Evolutionary conservation across 2,329 filamentous ascomycete genomes (phyloP), one percentile per base, ranked within the genome.

Genomic region (Ophiobolus disseminans): DNA sequence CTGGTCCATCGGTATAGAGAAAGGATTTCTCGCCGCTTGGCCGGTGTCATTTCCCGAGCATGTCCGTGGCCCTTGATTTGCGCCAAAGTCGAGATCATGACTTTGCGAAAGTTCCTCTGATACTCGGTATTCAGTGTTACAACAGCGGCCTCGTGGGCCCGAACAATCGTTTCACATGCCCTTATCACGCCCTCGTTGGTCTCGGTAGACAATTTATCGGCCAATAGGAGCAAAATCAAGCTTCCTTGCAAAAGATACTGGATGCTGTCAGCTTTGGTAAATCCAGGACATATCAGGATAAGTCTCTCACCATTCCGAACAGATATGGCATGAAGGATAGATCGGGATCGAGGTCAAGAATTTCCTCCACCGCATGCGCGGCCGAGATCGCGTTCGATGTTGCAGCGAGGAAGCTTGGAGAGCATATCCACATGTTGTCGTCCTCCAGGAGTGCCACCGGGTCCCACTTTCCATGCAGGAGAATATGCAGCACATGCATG

Each of bases 311-410:
- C 66, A 96, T 93, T 52, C 91, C 92, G 62, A 96, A 96, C 76
- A 96, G 93, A 78, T 95, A 96, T 3, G 92, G 91, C 91, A 96
- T 96, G 73, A 95, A 95, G 68, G 92, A 92, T 31, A 96, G 80
- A 52, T 93, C 91, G 0, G 92, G 91, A 66, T 97, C 92, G 65
- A 90, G 90, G 63, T 96, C 90, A 36, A 97, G 82, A 42, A 97
- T 94, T 57, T 90, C 86, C 58, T 84, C 85, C 51, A 95, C 90
- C 6, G 92, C 91, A 75, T 95, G 90, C 4, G 92, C 91, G 1
- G 91, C 91, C 14, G 88, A 88, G 11, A 97, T 91, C 10, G 92
- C 92, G 69, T 96, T 92, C 16, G 88, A 86, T 3, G 91, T 96
- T 2, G 91, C 90, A 1, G 86, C 87, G 61, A 95, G 87, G 74